Percentiles rank a stretch among this genome's conserved stretches.
phyloP scores from a whole-genome alignment of 164 flowering plant species.

The Platanus orientalis region DNA sequence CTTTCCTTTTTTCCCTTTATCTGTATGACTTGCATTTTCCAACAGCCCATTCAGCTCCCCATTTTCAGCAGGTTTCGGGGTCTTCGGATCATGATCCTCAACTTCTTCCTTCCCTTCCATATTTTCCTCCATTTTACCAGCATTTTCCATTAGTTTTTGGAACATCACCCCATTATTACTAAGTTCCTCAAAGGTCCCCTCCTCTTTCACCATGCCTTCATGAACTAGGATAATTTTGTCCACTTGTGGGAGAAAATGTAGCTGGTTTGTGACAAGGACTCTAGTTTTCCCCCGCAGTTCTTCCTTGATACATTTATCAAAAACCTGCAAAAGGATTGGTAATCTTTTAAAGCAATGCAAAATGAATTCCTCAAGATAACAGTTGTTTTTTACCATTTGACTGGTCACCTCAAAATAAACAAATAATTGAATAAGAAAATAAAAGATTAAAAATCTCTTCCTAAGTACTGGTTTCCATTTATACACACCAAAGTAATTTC shows the following conservation, averaged over 20 bases:
- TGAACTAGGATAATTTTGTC: slow-evolving; percentile 85
- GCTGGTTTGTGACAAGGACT: slow-evolving; percentile 95
- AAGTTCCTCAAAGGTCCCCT: slow-evolving; percentile 91
- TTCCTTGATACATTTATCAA: slow-evolving; percentile 84
- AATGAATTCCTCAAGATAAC: no score
- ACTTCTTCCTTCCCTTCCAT: slow-evolving; percentile 55
- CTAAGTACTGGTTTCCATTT: no score
- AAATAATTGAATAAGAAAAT: no score
- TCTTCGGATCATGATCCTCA: slow-evolving; percentile 34
- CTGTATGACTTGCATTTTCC: slow-evolving; percentile 27
- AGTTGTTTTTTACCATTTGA: no score
- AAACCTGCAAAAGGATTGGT: slow-evolving; percentile 51
- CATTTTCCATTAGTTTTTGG: slow-evolving; percentile 93
- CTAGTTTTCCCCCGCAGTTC: slow-evolving; percentile 83
- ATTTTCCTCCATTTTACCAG: slow-evolving; percentile 95
- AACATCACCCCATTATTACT: slow-evolving; percentile 64
- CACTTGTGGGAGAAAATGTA: slow-evolving; percentile 95
- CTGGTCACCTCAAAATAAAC: no score
- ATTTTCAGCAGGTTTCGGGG: slow-evolving; percentile 42
- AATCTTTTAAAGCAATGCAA: background rate
- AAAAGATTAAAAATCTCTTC: no score
- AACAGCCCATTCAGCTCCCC: slow-evolving; percentile 38
- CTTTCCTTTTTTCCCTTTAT: slow-evolving; percentile 60
- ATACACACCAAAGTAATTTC: no score
- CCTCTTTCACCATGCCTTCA: slow-evolving; percentile 91